Evolutionary conservation across 345 rosid genomes (phyloP).

Genomic region (Mallotus nudiflorus): DNA sequence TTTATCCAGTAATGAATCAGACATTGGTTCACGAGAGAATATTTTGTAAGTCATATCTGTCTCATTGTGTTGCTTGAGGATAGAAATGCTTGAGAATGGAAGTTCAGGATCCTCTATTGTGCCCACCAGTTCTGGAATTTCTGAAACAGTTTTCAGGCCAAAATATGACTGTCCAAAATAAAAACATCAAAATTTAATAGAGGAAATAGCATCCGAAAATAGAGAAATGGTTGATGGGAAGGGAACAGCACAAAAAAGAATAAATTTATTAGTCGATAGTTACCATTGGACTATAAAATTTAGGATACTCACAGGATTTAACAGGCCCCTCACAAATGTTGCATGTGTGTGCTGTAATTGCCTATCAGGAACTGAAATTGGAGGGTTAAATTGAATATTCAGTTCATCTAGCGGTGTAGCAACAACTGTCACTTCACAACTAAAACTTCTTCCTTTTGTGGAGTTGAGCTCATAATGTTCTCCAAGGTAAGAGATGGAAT

Average conservation of each 20-base stretch:
- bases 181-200: constrained; percentile 19
- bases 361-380: constrained; percentile 66
- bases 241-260: neutral
- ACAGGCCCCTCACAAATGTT: constrained; percentile 86
- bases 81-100: constrained; percentile 80
- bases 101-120: constrained; percentile 74
- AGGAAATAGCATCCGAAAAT: neutral
- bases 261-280: neutral
- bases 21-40: constrained; percentile 60
- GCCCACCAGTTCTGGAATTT: constrained; percentile 77
- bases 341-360: constrained; percentile 86
- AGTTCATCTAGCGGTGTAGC: constrained; percentile 85
- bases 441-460: constrained; percentile 58
- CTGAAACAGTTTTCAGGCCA: constrained; percentile 53
- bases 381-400: constrained; percentile 63
- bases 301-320: constrained; percentile 68
- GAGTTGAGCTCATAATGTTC: constrained; percentile 78
- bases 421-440: constrained; percentile 63
- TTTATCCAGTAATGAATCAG: constrained; percentile 68
- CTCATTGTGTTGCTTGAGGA: constrained; percentile 55
- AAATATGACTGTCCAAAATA: constrained; percentile 62
- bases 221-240: neutral
- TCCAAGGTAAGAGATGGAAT: constrained; percentile 58
- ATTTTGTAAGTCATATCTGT: constrained; percentile 73
- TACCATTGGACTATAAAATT: constrained; percentile 1